Evolutionary conservation across 2,329 filamentous ascomycete genomes (phyloP).

Genomic region (Fusarium nurragi): DNA sequence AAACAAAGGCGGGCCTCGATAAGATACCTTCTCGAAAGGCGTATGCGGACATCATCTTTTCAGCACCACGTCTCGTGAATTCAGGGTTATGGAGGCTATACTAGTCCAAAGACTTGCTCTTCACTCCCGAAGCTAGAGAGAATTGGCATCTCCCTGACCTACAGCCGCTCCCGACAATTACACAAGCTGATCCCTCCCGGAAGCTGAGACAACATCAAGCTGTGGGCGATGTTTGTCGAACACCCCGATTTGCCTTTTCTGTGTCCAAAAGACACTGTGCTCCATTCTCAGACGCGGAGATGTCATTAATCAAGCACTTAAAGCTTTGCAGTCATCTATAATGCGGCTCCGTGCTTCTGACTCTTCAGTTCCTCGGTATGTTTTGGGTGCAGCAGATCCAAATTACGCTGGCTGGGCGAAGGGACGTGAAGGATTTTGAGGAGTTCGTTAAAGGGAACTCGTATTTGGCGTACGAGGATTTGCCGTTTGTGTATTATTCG

Average conservation of each 20-base stretch:
- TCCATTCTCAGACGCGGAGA: slow-evolving; percentile 37
- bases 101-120: slow-evolving; percentile 48
- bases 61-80: slow-evolving; percentile 45
- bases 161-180: slow-evolving; percentile 40
- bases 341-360: slow-evolving; percentile 36
- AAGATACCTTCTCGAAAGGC: slow-evolving; percentile 25
- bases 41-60: slow-evolving; percentile 42
- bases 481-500: slow-evolving; percentile 45
- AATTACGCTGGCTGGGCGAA: slow-evolving; percentile 12
- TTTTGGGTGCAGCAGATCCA: slow-evolving; percentile 46
- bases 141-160: slow-evolving; percentile 47
- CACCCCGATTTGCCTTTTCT: slow-evolving; percentile 46
- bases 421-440: slow-evolving; percentile 14
- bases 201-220: rapidly evolving
- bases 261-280: slow-evolving; percentile 41
- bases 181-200: not conserved
- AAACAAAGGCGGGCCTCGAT: slow-evolving; percentile 9
- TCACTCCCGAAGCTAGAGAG: slow-evolving; percentile 43
- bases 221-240: slow-evolving; percentile 23
- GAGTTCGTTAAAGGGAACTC: slow-evolving; percentile 33
- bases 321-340: slow-evolving; percentile 37
- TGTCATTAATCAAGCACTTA: slow-evolving; percentile 43
- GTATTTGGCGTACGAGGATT: slow-evolving; percentile 41
- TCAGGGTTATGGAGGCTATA: slow-evolving; percentile 46
- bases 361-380: slow-evolving; percentile 29